These are phyloP conservation scores for Astrothelium macrocarpum DNA, from an alignment of 495 filamentous ascomycete species.

Conservation along the genomic window DNA sequence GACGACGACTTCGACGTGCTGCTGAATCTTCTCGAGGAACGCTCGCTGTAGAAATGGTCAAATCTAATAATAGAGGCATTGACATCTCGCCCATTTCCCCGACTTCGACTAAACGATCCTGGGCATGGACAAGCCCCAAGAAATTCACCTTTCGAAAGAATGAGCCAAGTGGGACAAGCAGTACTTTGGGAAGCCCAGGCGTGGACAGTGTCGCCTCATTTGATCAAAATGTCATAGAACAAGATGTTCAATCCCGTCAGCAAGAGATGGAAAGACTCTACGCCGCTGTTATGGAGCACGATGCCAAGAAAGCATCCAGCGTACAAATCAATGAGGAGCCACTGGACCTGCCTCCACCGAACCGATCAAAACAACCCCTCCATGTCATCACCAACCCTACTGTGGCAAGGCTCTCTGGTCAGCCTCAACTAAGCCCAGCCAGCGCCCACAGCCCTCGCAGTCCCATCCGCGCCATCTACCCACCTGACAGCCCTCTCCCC, in stretches of 20 bases:
- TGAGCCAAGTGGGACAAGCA: constrained; percentile 28
- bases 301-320: constrained; percentile 47
- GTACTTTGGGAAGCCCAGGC: constrained; percentile 25
- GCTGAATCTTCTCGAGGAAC: constrained; percentile 44
- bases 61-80: constrained; percentile 28
- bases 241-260: constrained; percentile 62
- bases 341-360: constrained; percentile 3
- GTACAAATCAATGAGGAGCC: constrained; percentile 1
- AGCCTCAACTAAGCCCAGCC: neutral
- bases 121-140: constrained; percentile 28
- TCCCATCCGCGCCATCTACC: constrained; percentile 33
- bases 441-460: constrained; percentile 14
- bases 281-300: constrained; percentile 81
- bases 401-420: neutral
- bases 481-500: constrained; percentile 23
- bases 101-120: constrained; percentile 28
- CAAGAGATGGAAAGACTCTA: constrained; percentile 83
- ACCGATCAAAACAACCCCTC: constrained; percentile 11
- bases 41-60: constrained; percentile 55
- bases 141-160: constrained; percentile 26
- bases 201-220: constrained; percentile 48
- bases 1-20: constrained; percentile 47
- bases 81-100: constrained; percentile 27
- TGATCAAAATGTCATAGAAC: constrained; percentile 63
- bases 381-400: constrained; percentile 16